Evolutionary conservation across 2,329 filamentous ascomycete genomes (phyloP).

Genomic region (Penicillium sp.): DNA sequence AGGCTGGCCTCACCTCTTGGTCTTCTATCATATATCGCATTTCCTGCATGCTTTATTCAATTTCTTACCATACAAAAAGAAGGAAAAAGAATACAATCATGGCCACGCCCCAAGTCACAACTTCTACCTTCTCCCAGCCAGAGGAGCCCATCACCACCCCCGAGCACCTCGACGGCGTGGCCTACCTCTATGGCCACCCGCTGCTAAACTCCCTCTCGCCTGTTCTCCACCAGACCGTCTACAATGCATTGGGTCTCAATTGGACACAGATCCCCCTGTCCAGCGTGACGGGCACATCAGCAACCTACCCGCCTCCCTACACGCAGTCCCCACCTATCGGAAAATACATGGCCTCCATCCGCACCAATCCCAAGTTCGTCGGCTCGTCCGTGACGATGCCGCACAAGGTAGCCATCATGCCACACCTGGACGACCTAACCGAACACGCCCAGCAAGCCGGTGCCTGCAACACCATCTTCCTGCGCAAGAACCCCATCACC

Average conservation of each 20-base stretch:
- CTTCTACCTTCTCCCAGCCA: conserved; percentile 11
- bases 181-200: conserved; percentile 54
- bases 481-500: conserved; percentile 43
- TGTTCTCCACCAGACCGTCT: conserved; percentile 53
- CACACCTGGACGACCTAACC: conserved; percentile 67
- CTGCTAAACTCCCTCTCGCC: conserved; percentile 56
- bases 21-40: neutral
- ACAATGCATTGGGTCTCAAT: conserved; percentile 47
- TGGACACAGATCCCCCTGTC: conserved; percentile 51
- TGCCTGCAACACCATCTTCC: conserved; percentile 74
- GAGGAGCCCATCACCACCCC: conserved; percentile 34
- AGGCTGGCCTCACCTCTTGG: neutral
- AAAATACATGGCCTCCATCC: conserved; percentile 34
- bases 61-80: neutral
- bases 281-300: conserved; percentile 28
- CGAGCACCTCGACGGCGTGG: conserved; percentile 45
- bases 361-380: conserved; percentile 42
- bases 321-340: conserved; percentile 35
- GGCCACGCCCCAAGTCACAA: conserved; percentile 19
- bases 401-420: conserved; percentile 72
- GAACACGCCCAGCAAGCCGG: conserved; percentile 68
- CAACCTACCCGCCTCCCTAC: conserved; percentile 33
- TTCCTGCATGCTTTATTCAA: neutral
- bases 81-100: conserved; percentile 15
- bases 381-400: conserved; percentile 78